Percentiles rank a stretch among this genome's conserved stretches.
These are phyloP conservation scores for Teratosphaeria epicoccoides DNA, from an alignment of 2,329 filamentous ascomycete genomes.

Conservation along the genomic window DNA sequence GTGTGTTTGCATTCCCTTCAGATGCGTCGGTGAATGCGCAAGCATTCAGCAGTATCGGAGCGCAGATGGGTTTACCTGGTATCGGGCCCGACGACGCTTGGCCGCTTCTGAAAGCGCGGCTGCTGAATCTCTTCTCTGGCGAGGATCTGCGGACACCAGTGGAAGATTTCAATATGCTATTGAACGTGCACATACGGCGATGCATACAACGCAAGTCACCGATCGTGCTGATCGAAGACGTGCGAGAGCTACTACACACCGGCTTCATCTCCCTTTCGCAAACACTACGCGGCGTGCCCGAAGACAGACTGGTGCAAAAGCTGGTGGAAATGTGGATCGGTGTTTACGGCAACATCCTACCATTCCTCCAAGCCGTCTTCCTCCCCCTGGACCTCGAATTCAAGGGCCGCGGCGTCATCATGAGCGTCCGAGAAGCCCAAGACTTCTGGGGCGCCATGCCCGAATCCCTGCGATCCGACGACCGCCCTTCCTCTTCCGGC, in stretches of 20 bases:
- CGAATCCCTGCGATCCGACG: slow-evolving; percentile 29
- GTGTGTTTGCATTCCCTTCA: slow-evolving; percentile 23
- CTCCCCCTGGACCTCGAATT: slow-evolving; percentile 89
- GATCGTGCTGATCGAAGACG: slow-evolving; percentile 61
- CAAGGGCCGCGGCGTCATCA: slow-evolving; percentile 67
- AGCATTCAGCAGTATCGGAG: slow-evolving; percentile 34
- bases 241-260: slow-evolving; percentile 63
- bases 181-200: slow-evolving; percentile 66
- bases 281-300: slow-evolving; percentile 64
- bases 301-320: slow-evolving; percentile 80
- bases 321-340: slow-evolving; percentile 91
- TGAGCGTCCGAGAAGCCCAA: slow-evolving; percentile 65
- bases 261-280: slow-evolving; percentile 82
- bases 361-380: slow-evolving; percentile 92
- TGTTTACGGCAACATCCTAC: slow-evolving; percentile 80
- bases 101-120: slow-evolving; percentile 65
- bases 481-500: slow-evolving; percentile 31
- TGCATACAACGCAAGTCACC: slow-evolving; percentile 65
- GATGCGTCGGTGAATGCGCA: slow-evolving; percentile 27
- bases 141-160: slow-evolving; percentile 70
- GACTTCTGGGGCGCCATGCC: slow-evolving; percentile 82
- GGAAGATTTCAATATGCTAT: slow-evolving; percentile 72
- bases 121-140: slow-evolving; percentile 69
- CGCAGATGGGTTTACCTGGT: slow-evolving; percentile 37
- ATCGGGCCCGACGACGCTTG: slow-evolving; percentile 62